Conservation (phyloP, 2,329 filamentous ascomycete genomes). For the Colletotrichum tamarilloi region DNA sequence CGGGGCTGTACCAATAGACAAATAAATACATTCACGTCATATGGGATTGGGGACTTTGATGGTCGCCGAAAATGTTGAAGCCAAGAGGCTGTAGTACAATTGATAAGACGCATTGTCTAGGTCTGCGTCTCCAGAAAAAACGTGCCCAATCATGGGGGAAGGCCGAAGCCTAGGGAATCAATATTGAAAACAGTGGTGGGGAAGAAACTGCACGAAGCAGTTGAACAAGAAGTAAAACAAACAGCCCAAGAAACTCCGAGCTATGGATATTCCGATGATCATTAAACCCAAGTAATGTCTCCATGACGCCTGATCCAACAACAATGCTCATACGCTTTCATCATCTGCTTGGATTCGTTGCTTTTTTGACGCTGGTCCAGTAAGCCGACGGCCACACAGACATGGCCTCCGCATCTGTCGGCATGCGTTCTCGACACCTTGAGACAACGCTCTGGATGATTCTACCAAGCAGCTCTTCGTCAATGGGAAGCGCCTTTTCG, state of each 20-base stretch:
- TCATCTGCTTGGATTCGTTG: constrained; percentile 47
- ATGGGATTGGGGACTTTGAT: not conserved
- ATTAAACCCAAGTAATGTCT: constrained; percentile 29
- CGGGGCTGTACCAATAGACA: constrained; percentile 32
- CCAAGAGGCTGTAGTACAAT: not conserved
- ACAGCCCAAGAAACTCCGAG: constrained; percentile 32
- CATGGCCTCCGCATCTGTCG: constrained; percentile 66
- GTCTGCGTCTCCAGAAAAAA: constrained; percentile 1
- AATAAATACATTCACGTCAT: constrained; percentile 18
- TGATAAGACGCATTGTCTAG: constrained; percentile 8
- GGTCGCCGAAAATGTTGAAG: not conserved
- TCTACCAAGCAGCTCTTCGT: constrained; percentile 69
- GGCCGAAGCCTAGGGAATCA: not conserved
- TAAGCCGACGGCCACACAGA: constrained; percentile 71
- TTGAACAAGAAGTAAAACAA: constrained; percentile 24
- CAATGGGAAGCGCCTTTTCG: constrained; percentile 67
- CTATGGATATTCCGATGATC: constrained; percentile 33
- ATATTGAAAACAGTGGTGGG: constrained; percentile 26
- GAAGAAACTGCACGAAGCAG: constrained; percentile 16
- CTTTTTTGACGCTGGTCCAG: constrained; percentile 68
- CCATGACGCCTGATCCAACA: constrained; percentile 33
- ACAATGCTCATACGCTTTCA: constrained; percentile 13
- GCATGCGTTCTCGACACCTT: constrained; percentile 68
- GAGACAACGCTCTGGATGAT: constrained; percentile 73
- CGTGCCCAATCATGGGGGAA: not conserved